Evolutionary conservation across 2,329 filamentous ascomycete genomes (phyloP).

Genomic region (Trichoderma citrinoviride): DNA sequence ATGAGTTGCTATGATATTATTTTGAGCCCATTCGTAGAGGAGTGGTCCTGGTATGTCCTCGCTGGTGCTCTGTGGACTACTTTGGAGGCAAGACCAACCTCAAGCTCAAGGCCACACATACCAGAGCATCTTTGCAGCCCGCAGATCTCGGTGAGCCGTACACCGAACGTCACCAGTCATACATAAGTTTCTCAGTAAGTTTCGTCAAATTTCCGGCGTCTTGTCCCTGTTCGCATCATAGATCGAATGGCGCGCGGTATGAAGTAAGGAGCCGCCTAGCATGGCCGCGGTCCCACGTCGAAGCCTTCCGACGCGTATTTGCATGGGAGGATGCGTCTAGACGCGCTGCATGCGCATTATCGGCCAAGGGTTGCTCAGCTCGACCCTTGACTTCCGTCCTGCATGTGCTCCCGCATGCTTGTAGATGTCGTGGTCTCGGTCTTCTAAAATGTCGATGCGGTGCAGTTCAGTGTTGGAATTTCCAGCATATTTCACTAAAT

Average conservation of each 20-base stretch:
- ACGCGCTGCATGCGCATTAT: neutral
- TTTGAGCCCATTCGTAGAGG: too few species aligned
- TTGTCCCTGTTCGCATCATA: too few species aligned
- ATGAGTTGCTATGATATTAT: neutral
- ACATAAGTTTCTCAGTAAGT: too few species aligned
- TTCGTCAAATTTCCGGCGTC: too few species aligned
- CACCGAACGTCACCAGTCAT: too few species aligned
- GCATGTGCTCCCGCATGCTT: neutral
- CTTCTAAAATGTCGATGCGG: neutral
- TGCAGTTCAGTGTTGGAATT: neutral
- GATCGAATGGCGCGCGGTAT: neutral
- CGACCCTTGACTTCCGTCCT: neutral
- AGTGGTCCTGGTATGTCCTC: too few species aligned
- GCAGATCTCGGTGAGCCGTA: too few species aligned
- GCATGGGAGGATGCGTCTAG: neutral
- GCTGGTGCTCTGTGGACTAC: too few species aligned
- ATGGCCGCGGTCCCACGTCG: neutral
- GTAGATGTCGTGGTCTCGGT: neutral
- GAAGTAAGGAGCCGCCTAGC: neutral
- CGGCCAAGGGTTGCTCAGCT: neutral
- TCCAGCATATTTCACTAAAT: too few species aligned
- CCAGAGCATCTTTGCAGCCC: too few species aligned
- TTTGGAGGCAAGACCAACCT: too few species aligned
- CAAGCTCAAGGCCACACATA: too few species aligned
- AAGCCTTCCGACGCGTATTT: neutral